Evolutionary conservation across 768 basidiomycete genomes (phyloP).

Genomic region (Trametes maxima): DNA sequence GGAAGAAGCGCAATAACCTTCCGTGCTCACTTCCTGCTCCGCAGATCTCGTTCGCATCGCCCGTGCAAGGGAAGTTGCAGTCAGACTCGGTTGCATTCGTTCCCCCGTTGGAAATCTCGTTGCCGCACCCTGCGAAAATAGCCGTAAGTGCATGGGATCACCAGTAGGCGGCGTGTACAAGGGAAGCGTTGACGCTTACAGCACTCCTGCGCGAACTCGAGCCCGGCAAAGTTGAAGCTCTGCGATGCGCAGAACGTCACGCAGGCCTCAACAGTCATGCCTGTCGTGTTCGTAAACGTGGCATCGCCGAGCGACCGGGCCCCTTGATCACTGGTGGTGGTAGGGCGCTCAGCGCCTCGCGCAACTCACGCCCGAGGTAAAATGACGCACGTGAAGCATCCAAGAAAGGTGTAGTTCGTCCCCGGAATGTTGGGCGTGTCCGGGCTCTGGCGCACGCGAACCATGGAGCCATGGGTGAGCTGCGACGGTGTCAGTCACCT

Average conservation of each 20-base stretch:
- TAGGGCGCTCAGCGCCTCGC: neutral
- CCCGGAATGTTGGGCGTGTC: constrained; percentile 17
- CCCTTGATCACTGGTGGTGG: constrained; percentile 51
- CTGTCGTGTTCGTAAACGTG: constrained; percentile 44
- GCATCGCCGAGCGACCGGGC: constrained; percentile 59
- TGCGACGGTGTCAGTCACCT: neutral
- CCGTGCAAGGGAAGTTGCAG: constrained; percentile 65
- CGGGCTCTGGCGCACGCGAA: constrained; percentile 18
- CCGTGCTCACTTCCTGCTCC: constrained; percentile 48
- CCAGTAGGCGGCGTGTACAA: neutral
- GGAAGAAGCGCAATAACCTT: constrained; percentile 3
- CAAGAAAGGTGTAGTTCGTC: constrained; percentile 21
- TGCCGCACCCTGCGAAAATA: constrained; percentile 60
- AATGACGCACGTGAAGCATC: constrained; percentile 25
- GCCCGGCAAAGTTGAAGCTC: constrained; percentile 64
- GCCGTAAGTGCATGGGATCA: constrained; percentile 1
- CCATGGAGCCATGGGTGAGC: constrained; percentile 17
- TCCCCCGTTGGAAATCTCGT: constrained; percentile 49
- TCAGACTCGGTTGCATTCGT: constrained; percentile 49
- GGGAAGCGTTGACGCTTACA: constrained; percentile 44
- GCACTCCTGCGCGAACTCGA: constrained; percentile 68
- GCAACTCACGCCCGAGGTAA: neutral
- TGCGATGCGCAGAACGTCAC: constrained; percentile 47
- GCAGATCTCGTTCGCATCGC: constrained; percentile 58
- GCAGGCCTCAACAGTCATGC: constrained; percentile 65